These are phyloP conservation scores for Rutstroemia sp. DNA, from an alignment of 2,329 filamentous ascomycete genomes.

Conservation along the genomic window DNA sequence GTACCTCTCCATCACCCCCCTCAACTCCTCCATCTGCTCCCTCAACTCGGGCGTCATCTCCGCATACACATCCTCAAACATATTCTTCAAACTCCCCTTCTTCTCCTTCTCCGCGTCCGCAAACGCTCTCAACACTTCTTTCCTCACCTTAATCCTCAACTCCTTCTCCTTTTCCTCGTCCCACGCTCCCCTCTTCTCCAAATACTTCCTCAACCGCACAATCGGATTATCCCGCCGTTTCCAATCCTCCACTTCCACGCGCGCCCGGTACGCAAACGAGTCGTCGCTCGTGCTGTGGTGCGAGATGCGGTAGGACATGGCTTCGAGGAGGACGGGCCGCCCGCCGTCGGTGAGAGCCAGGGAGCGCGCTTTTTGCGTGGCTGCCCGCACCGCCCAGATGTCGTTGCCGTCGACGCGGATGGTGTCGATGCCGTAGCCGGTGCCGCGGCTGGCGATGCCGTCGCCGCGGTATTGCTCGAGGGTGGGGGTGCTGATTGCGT, in stretches of 20 bases:
- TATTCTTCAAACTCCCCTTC: constrained; percentile 61
- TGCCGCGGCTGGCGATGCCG: constrained; percentile 77
- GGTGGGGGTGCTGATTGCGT: constrained; percentile 83
- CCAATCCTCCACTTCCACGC: constrained; percentile 92
- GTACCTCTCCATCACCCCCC: constrained; percentile 72
- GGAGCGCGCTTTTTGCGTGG: constrained; percentile 70
- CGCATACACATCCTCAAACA: constrained; percentile 90
- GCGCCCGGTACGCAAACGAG: constrained; percentile 89
- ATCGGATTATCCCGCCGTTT: constrained; percentile 85
- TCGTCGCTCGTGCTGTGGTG: constrained; percentile 97
- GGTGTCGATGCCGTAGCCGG: constrained; percentile 91
- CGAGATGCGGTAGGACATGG: constrained; percentile 96
- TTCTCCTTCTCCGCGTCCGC: constrained; percentile 74
- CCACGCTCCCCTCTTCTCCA: constrained; percentile 80
- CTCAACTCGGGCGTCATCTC: constrained; percentile 72
- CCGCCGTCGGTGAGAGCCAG: constrained; percentile 37
- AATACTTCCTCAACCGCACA: constrained; percentile 78
- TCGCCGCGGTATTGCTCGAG: constrained; percentile 88
- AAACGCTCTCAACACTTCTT: constrained; percentile 78
- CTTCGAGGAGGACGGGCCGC: constrained; percentile 77
- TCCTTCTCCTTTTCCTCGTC: constrained; percentile 75
- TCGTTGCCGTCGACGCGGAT: constrained; percentile 93
- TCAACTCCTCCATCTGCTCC: constrained; percentile 70
- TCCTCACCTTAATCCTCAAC: constrained; percentile 55
- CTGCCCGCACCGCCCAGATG: constrained; percentile 80